A percentile compares a stretch with the other conserved stretches of the same genome.
Evolutionary conservation across 768 basidiomycete genomes (phyloP).

Genomic region (Kwoniella dendrophila): DNA sequence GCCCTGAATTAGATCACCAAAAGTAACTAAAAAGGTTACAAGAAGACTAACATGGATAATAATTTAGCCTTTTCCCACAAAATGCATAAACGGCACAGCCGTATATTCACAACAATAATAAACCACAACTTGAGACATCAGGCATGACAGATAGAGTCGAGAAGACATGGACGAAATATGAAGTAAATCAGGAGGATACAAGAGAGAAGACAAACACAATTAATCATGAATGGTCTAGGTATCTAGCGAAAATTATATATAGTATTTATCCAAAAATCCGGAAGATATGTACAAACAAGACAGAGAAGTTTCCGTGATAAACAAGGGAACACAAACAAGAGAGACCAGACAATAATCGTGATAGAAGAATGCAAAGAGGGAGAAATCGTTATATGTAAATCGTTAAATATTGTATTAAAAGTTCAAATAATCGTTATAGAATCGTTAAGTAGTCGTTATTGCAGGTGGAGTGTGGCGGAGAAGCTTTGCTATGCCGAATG

Average conservation of each 20-base stretch:
- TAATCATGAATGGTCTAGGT: too few species aligned
- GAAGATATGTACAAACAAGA: not conserved
- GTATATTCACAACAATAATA: conserved; percentile 1
- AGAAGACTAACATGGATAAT: too few species aligned
- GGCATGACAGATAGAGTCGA: not conserved
- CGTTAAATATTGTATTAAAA: not conserved
- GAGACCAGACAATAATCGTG: not conserved
- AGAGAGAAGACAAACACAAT: not conserved
- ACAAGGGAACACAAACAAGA: not conserved
- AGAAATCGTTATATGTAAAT: conserved; percentile 4
- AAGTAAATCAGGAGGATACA: not conserved
- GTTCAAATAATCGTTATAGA: not conserved
- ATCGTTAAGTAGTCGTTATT: conserved; percentile 3
- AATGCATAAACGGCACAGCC: conserved; percentile 12
- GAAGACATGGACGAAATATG: too few species aligned
- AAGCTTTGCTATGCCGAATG: too few species aligned
- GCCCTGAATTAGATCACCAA: too few species aligned
- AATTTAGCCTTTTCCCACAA: not conserved
- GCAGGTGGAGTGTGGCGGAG: too few species aligned
- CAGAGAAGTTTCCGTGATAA: not conserved
- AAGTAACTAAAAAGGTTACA: too few species aligned
- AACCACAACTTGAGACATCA: not conserved
- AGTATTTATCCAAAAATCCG: not conserved
- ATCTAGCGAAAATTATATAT: not conserved
- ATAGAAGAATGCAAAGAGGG: not conserved